phyloP scores from a whole-genome alignment of 345 rosid species.

The Populus davidiana region DNA sequence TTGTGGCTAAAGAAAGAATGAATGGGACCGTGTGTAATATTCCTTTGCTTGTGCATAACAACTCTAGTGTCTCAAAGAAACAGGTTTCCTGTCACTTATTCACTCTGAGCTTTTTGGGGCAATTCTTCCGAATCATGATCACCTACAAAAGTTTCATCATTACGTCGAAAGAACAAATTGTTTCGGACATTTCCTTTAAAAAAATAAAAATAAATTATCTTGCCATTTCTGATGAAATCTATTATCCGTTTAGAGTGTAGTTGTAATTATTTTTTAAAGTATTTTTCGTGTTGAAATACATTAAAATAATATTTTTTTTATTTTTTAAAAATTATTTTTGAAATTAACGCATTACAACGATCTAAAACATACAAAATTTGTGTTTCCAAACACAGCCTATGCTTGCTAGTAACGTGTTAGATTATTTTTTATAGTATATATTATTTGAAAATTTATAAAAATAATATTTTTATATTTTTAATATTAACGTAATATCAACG shows the following conservation, averaged over 20 bases:
- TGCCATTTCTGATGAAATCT: slow-evolving; percentile 25
- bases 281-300: no score
- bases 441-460: no score
- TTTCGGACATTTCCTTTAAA: slow-evolving; percentile 17
- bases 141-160: slow-evolving; percentile 43
- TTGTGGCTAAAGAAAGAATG: background rate
- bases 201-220: background rate
- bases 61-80: slow-evolving; percentile 14
- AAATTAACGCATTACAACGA: no score
- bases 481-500: no score
- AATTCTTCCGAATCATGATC: slow-evolving; percentile 42
- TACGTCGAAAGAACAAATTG: slow-evolving; percentile 31
- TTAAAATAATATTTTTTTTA: no score
- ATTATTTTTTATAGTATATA: no score
- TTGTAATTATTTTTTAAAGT: no score
- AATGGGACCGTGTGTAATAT: background rate
- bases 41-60: background rate
- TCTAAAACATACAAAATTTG: fast-evolving
- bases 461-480: no score
- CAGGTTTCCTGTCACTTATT: slow-evolving; percentile 12
- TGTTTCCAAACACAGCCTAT: no score
- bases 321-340: no score
- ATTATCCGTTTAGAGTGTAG: no score
- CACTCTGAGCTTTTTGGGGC: slow-evolving; percentile 20
- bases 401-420: fast-evolving